These are phyloP conservation scores for Cadophora gregata DNA, from an alignment of 2,329 filamentous ascomycete genomes.

Conservation along the genomic window DNA sequence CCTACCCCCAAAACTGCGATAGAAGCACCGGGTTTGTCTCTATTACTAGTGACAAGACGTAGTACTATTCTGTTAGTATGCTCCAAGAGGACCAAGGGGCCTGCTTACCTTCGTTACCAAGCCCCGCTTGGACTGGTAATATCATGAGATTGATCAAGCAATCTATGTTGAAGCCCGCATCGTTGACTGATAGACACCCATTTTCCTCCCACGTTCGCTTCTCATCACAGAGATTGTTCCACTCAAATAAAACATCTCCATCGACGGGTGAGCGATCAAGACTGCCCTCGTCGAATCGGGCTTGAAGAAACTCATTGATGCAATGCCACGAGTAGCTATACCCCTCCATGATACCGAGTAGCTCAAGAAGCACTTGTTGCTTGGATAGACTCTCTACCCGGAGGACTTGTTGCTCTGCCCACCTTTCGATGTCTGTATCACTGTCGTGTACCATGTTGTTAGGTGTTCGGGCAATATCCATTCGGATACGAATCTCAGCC, in stretches of 20 bases:
- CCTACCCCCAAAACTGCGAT: constrained; percentile 25
- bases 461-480: neutral
- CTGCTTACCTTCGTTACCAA: constrained; percentile 23
- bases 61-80: constrained; percentile 27
- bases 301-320: constrained; percentile 28
- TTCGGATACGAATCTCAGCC: neutral
- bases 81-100: constrained; percentile 11
- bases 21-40: constrained; percentile 23
- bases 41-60: constrained; percentile 26
- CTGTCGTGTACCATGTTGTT: neutral
- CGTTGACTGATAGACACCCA: constrained; percentile 20
- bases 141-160: constrained; percentile 33
- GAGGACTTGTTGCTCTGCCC: constrained; percentile 23
- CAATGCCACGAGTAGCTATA: constrained; percentile 30
- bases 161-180: constrained; percentile 28
- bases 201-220: constrained; percentile 30
- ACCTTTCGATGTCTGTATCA: constrained; percentile 7
- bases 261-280: constrained; percentile 27
- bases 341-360: constrained; percentile 26
- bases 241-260: constrained; percentile 31
- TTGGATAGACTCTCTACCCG: constrained; percentile 26
- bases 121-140: constrained; percentile 29
- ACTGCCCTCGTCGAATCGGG: constrained; percentile 22
- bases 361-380: constrained; percentile 25
- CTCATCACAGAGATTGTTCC: constrained; percentile 31